Evolutionary conservation across 768 basidiomycete species (phyloP).

Genomic region (Psilocybe tampanensis): DNA sequence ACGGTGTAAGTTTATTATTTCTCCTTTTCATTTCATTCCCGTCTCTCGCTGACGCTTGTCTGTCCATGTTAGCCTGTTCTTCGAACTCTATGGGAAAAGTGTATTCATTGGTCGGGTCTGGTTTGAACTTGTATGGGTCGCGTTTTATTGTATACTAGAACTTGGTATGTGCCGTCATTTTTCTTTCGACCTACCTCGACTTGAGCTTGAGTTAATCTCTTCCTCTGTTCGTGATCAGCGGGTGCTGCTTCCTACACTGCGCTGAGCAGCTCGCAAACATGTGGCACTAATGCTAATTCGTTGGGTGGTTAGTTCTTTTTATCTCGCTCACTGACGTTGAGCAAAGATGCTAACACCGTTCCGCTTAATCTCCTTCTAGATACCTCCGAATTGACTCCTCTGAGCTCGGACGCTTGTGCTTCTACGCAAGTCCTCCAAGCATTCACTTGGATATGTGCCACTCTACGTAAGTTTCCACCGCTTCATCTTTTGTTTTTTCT

Average conservation of each 20-base stretch:
- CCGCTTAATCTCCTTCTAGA: neutral
- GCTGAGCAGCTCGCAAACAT: slow-evolving; percentile 20
- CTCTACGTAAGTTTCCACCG: slow-evolving; percentile 25
- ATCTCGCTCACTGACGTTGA: neutral
- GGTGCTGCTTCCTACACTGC: slow-evolving; percentile 25
- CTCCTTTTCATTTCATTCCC: neutral
- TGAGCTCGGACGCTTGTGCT: slow-evolving; percentile 38
- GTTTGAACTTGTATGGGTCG: slow-evolving; percentile 71
- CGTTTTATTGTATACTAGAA: slow-evolving; percentile 57
- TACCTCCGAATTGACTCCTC: slow-evolving; percentile 4
- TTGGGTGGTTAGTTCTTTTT: slow-evolving; percentile 2
- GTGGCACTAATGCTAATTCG: slow-evolving; percentile 10
- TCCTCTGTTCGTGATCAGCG: slow-evolving; percentile 6
- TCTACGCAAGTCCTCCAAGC: slow-evolving; percentile 59
- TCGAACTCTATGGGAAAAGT: slow-evolving; percentile 56
- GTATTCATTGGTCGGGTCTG: slow-evolving; percentile 62
- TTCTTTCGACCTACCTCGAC: neutral
- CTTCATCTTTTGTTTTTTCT: neutral
- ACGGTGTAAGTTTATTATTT: slow-evolving; percentile 49
- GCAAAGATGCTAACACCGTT: neutral
- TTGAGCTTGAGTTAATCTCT: neutral
- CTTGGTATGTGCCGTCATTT: slow-evolving; percentile 46
- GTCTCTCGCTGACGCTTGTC: neutral
- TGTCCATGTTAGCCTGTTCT: slow-evolving; percentile 50
- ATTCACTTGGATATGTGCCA: slow-evolving; percentile 57